These are phyloP conservation scores for Ceratobasidium sp. DNA, from an alignment of 1,284 basidiomycete species.

Conservation along the genomic window DNA sequence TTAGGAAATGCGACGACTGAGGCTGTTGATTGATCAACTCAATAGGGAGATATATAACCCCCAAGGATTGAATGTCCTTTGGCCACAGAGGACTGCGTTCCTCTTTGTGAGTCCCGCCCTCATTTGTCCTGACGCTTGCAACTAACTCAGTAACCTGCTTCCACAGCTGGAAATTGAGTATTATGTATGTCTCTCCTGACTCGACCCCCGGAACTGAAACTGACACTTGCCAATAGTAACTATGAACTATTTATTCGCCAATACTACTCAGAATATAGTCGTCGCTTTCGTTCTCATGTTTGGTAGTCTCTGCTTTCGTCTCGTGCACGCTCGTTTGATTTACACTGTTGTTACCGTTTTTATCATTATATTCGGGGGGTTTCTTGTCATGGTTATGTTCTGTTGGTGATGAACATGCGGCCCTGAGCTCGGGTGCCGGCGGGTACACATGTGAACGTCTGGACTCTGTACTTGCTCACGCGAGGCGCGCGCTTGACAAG, in stretches of 20 bases:
- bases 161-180: constrained; percentile 51
- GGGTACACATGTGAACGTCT: neutral
- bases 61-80: constrained; percentile 77
- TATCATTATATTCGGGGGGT: constrained; percentile 17
- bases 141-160: neutral
- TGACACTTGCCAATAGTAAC: constrained; percentile 15
- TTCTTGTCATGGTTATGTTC: too few relatives aligned
- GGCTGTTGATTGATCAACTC: constrained; percentile 63
- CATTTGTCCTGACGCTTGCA: too few relatives aligned
- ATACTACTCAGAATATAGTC: constrained; percentile 24
- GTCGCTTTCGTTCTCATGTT: constrained; percentile 33
- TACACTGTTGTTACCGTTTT: constrained; percentile 4
- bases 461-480: neutral
- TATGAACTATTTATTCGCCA: constrained; percentile 24
- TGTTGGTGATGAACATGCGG: too few relatives aligned
- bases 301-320: neutral
- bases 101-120: constrained; percentile 69
- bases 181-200: constrained; percentile 45
- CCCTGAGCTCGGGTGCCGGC: neutral
- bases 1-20: constrained; percentile 78
- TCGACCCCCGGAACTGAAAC: neutral
- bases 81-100: constrained; percentile 79
- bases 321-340: neutral
- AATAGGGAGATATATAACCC: constrained; percentile 77
- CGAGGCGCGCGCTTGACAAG: constrained; percentile 19